Evolutionary conservation across 1,284 basidiomycete genomes (phyloP), one percentile per base, ranked within the genome.

Genomic region (Cryptococcus neoformans): DNA sequence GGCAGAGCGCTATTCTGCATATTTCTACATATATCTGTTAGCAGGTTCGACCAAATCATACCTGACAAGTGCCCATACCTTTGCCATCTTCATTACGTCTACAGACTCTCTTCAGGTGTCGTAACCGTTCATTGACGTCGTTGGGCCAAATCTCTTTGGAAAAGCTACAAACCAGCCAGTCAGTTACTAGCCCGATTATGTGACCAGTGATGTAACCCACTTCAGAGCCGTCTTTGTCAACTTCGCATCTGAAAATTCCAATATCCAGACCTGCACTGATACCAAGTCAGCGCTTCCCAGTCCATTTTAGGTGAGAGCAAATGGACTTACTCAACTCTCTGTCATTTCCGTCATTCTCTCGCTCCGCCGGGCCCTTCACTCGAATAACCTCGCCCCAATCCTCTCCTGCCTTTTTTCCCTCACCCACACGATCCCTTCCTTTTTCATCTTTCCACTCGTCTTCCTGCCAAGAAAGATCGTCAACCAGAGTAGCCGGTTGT

Each of bases 31-130:
- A 3, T 16, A 41, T 41, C 40, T 12, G 40, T 41, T 4, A 28
- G 28, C 28, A 28, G n/a, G 35, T 48, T 17, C 21, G 39, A 16
- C 8, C n/a, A 42, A 11, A 1, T 35, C 14, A 35, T 37, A n/a
- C 53, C n/a, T 38, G 38, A 10, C n/a, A 6, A 14, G 21, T 7
- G 16, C 7, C 37, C 56, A 58, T 54, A 53, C 58, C 59, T 34
- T 56, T 49, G 36, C 60, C 63, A 39, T 59, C 49, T 8, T 55
- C 58, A 83, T 87, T 58, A 12, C 48, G 58, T 21, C 86, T 82
- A 50, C 57, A 56, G 14, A 92, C 84, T 49, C 90, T 86, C 75
- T 91, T 93, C 51, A 92, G 83, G 69, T 94, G 90, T 0, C 83
- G 80, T 49, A 77, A 66, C 12, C 89, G 80, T 6, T 84, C 78